Conservation (phyloP, 768 basidiomycete genomes). For the Russula sp. region DNA sequence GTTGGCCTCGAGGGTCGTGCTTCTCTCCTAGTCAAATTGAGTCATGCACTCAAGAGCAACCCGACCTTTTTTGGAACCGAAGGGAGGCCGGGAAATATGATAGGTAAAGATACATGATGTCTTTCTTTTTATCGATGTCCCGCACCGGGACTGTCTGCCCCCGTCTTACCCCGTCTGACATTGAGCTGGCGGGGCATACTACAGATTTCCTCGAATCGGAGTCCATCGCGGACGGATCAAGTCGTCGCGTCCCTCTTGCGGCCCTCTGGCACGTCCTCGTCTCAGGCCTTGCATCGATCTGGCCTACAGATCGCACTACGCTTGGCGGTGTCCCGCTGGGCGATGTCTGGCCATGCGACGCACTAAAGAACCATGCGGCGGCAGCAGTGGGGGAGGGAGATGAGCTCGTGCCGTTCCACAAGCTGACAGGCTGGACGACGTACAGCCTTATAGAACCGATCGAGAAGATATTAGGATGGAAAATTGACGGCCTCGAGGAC, state of each 20-base stretch:
- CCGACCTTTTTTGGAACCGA: slow-evolving; percentile 69
- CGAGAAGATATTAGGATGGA: slow-evolving; percentile 73
- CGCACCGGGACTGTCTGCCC: neutral
- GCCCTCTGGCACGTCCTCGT: slow-evolving; percentile 82
- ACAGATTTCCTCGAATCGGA: slow-evolving; percentile 67
- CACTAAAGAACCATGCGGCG: slow-evolving; percentile 38
- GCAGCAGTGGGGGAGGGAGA: slow-evolving; percentile 48
- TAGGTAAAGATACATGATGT: slow-evolving; percentile 49
- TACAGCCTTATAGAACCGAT: slow-evolving; percentile 87
- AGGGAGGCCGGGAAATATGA: slow-evolving; percentile 76
- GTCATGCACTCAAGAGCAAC: slow-evolving; percentile 61
- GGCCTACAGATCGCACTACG: slow-evolving; percentile 73
- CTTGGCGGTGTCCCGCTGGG: slow-evolving; percentile 74
- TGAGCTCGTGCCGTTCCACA: slow-evolving; percentile 90
- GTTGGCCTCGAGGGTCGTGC: slow-evolving; percentile 87
- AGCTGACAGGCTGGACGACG: slow-evolving; percentile 91
- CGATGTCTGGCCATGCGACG: slow-evolving; percentile 89
- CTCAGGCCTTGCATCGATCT: slow-evolving; percentile 79
- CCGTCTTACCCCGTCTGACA: slow-evolving; percentile 9
- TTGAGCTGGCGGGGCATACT: neutral
- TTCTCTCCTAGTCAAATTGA: slow-evolving; percentile 68
- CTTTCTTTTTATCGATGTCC: slow-evolving; percentile 13
- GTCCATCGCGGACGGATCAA: slow-evolving; percentile 44
- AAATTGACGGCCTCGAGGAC: slow-evolving; percentile 74
- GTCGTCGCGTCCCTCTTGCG: slow-evolving; percentile 60